Evolutionary conservation across 2,329 filamentous ascomycete species (phyloP), one percentile per base, ranked within the genome.

Genomic region (Lomentospora prolificans): DNA sequence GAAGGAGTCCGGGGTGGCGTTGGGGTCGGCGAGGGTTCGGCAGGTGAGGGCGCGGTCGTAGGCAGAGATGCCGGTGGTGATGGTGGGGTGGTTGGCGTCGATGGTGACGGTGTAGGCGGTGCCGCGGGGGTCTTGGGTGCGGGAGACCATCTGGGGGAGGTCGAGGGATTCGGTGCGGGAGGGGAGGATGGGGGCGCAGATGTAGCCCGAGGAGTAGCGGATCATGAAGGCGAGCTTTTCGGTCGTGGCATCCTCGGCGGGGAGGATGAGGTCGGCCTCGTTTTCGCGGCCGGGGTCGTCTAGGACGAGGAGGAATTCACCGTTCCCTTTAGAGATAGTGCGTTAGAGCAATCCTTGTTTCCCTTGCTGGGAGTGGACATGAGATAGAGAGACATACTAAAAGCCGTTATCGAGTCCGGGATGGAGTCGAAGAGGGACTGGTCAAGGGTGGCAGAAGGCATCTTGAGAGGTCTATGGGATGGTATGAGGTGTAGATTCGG

Each of bases 251-350:
- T 87, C 80, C 62, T 90, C 77, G 60, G 90, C 92, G 62, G 94
- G 89, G 67, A 97, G 95, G 71, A 97, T 96, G 51, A 99, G 82
- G 74, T 99, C 94, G 70, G 91, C 94, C 79, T 99, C 94, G 71
- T 99, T 99, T 72, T 99, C 94, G 70, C 94, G 91, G 60, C 85
- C 82, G 61, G 90, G 84, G 63, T 89, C 88, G 76, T 99, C 94
- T 66, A 99, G 89, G 36, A 96, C 92, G 59, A 99, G 84, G 68
- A 99, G 86, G 79, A 97, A 97, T 68, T 97, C 85, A 70, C 90
- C 90, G 71, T 84, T 81, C 65, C 78, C 85, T 89, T n/a, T n/a
- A n/a, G n/a, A n/a, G n/a, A n/a, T n/a, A n/a, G 61, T 5, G 54
- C 24, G 53, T 41, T 57, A 52, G 59, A 50, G 44, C 50, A 31